Evolutionary conservation across 2,329 filamentous ascomycete genomes (phyloP), one percentile per base, ranked within the genome.

Genomic region (Fusarium veterinarium): DNA sequence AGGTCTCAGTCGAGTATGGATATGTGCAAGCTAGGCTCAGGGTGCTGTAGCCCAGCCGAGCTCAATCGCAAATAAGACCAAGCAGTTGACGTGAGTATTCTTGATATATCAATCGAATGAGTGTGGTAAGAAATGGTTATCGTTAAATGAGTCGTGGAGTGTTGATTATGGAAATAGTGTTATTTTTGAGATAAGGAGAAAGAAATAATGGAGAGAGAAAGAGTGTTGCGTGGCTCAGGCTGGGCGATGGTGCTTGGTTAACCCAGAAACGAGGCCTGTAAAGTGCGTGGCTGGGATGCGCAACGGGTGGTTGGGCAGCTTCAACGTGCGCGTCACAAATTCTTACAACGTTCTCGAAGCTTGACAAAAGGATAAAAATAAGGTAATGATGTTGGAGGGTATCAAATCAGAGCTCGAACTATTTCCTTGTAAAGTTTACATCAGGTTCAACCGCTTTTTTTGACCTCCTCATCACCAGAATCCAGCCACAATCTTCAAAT

Each of bases 21-120:
- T n/a, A 23, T 60, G 53, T 64, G 65, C n/a, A 64, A 73, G 72
- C 61, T 68, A 65, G 76, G 75, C 69, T n/a, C 69, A 72, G 72
- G 74, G 74, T 76, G 75, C 69, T 76, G 75, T 71, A 65, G 74
- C 71, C 79, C 78, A 77, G 78, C 79, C 76, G 64, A 71, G 71
- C 74, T 66, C 62, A 45, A 57, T 20, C 17, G 41, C 57, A 69
- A 48, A 67, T 64, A 46, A 66, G 31, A 57, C 65, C 67, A 62
- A 49, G 67, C 61, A 35, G 57, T 62, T 23, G 53, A 37, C 31
- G 33, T 23, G 23, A 55, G 46, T 41, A 25, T 46, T 31, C 20
- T 12, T 20, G 40, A 40, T 42, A 14, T 42, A 28, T 51, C 61
- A 30, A 69, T 45, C 46, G 48, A 38, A 37, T 28, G 49, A 51